phyloP scores from a whole-genome alignment of 1,139 yeast species.

The Saccharomyces pastorianus region DNA sequence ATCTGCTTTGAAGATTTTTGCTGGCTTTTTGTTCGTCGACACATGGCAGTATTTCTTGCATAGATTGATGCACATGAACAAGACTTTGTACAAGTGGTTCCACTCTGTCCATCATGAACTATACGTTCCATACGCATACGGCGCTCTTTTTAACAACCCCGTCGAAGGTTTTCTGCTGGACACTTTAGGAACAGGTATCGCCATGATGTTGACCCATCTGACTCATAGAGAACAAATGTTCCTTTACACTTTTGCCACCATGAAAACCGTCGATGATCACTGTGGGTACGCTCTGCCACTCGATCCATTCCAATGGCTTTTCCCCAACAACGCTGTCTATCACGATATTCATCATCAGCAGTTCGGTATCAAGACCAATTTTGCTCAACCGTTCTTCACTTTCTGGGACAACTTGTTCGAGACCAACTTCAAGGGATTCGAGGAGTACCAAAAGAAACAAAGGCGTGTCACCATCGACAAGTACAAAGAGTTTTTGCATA shows the following conservation, averaged over 20 bases:
- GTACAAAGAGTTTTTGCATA: conserved; percentile 52
- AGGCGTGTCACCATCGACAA: conserved; percentile 50
- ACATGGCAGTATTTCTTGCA: conserved; percentile 94
- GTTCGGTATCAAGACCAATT: conserved; percentile 89
- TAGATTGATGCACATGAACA: conserved; percentile 78
- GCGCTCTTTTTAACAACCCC: conserved; percentile 91
- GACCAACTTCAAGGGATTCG: conserved; percentile 64
- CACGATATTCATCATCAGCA: conserved; percentile 96
- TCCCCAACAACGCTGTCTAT: conserved; percentile 91
- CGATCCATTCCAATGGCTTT: conserved; percentile 79
- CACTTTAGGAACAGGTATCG: conserved; percentile 85
- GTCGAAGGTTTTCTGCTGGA: conserved; percentile 89
- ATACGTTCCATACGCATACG: conserved; percentile 93
- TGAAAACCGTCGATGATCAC: conserved; percentile 96
- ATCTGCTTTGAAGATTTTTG: conserved; percentile 45
- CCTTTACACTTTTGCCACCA: conserved; percentile 76
- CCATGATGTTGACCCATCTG: conserved; percentile 53
- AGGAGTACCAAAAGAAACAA: conserved; percentile 50
- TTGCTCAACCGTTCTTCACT: conserved; percentile 93
- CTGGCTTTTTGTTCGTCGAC: conserved; percentile 73
- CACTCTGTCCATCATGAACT: conserved; percentile 92
- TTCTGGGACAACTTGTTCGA: conserved; percentile 75
- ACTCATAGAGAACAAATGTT: conserved; percentile 69
- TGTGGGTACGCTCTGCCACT: conserved; percentile 90
- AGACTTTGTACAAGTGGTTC: conserved; percentile 63